A percentile compares a stretch with the other conserved stretches of the same genome.
phyloP scores from a whole-genome alignment of 257 asterid genomes.

The Hygrophila difformis region DNA sequence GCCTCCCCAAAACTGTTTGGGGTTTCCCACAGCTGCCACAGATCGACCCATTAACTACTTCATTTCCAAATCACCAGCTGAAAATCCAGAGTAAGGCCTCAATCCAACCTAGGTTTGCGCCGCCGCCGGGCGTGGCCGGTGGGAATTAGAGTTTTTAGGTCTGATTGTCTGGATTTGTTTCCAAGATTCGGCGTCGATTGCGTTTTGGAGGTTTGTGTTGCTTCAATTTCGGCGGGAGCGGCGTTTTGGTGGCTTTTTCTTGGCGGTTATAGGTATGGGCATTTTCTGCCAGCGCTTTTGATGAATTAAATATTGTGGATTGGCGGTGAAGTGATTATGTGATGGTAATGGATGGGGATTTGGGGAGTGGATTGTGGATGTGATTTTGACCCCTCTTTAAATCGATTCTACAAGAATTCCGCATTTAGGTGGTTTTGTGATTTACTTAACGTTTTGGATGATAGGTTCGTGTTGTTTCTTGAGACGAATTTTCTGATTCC shows the following conservation, averaged over 20 bases:
- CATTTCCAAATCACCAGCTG: too few species aligned
- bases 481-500: conserved; percentile 12
- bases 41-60: too few species aligned
- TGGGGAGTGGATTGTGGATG: too few species aligned
- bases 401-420: too few species aligned
- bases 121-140: too few species aligned
- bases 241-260: conserved; percentile 13
- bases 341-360: too few species aligned
- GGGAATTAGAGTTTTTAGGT: too few species aligned
- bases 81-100: too few species aligned
- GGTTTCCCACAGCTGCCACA: too few species aligned
- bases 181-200: conserved; percentile 1
- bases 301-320: conserved; percentile 1
- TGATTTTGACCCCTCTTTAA: too few species aligned
- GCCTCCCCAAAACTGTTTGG: too few species aligned
- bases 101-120: too few species aligned
- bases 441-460: not conserved
- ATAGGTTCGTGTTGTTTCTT: conserved; percentile 1
- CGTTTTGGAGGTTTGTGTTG: conserved; percentile 1
- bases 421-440: not conserved
- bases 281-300: not conserved
- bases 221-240: conserved; percentile 24
- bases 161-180: conserved; percentile 2
- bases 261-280: conserved; percentile 17
- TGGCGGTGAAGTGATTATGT: not conserved